Conservation (phyloP, 495 filamentous ascomycete species). For the Usnea hakonensis region DNA sequence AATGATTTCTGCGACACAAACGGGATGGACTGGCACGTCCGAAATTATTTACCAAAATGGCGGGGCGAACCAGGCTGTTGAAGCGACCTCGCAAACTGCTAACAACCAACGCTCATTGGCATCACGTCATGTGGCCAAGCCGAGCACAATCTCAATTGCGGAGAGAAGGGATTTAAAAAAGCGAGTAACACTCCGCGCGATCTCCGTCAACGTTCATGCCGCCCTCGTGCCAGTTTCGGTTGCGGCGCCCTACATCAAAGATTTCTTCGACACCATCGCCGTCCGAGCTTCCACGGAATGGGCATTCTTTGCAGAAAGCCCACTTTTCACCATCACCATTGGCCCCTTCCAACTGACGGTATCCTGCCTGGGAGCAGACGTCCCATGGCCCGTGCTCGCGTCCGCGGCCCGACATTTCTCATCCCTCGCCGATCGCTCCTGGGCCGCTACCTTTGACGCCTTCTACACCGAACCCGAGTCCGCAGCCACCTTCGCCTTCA, state of each 20-base stretch:
- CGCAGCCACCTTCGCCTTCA: not conserved
- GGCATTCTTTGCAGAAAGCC: not conserved
- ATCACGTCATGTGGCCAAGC: not conserved
- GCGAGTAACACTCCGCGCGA: not conserved
- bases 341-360: not conserved
- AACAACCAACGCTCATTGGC: not conserved
- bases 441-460: not conserved
- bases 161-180: not conserved
- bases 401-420: not conserved
- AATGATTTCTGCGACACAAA: not conserved
- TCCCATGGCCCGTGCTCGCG: not conserved
- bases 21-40: not conserved
- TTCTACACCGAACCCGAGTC: not conserved
- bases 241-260: not conserved
- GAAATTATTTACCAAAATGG: not conserved
- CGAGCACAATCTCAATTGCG: not conserved
- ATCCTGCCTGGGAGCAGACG: not conserved
- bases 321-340: not conserved
- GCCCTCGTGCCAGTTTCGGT: not conserved
- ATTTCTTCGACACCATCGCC: conserved; percentile 1
- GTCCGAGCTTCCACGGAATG: not conserved
- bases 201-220: not conserved
- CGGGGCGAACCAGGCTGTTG: not conserved
- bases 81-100: not conserved
- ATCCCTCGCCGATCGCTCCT: not conserved